A percentile compares a stretch with the other conserved stretches of the same genome.
Conservation (phyloP, 192 early-diverging fungal genomes). For the Gigaspora rosea region DNA sequence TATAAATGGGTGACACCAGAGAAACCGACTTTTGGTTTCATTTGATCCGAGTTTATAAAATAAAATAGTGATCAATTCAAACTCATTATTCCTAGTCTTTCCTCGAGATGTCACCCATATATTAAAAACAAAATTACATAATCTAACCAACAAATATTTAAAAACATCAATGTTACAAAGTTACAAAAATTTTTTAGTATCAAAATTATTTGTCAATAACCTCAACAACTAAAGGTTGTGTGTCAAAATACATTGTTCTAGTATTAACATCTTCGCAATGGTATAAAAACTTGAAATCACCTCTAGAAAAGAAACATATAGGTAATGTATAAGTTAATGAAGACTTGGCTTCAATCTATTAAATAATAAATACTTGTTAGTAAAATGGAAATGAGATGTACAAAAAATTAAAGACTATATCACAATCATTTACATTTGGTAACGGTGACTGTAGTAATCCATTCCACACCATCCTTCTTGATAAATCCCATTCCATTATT, state of each 20-base stretch:
- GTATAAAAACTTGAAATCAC: conserved; percentile 57
- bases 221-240: conserved; percentile 51
- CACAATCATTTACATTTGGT: conserved; percentile 44
- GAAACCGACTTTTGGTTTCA: no score
- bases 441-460: conserved; percentile 55
- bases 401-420: not conserved
- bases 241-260: conserved; percentile 52
- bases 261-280: conserved; percentile 59
- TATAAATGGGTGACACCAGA: no score
- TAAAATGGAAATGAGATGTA: not conserved
- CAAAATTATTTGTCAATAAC: conserved; percentile 32
- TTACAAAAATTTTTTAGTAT: not conserved
- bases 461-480: conserved; percentile 51
- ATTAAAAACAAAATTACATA: no score
- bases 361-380: not conserved
- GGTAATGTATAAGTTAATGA: conserved; percentile 50
- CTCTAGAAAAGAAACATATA: conserved; percentile 56
- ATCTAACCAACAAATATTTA: no score
- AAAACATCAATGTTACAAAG: no score
- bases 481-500: conserved; percentile 56
- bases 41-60: no score
- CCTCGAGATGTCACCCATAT: no score
- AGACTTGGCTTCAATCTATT: conserved; percentile 53
- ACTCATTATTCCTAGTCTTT: no score
- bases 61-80: no score